Evolutionary conservation across 1,139 yeast species (phyloP).

Genomic region (Kodamaea anthophila): DNA sequence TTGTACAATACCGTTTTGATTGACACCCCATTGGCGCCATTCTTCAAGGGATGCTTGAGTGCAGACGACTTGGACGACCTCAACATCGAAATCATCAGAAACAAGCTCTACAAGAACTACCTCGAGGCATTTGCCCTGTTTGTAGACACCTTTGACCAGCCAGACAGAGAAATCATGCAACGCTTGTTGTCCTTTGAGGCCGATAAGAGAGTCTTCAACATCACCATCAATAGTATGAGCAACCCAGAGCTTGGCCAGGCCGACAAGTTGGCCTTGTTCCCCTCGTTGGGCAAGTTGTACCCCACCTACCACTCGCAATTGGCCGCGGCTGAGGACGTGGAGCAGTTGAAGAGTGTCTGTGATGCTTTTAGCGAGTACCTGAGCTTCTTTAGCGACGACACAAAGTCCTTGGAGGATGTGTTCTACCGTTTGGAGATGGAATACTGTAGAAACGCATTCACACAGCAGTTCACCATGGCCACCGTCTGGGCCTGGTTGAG

Average conservation of each 20-base stretch:
- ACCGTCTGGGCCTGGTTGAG: constrained; percentile 96
- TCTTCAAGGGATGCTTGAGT: constrained; percentile 85
- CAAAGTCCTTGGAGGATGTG: constrained; percentile 80
- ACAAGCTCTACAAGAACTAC: constrained; percentile 86
- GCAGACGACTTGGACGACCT: constrained; percentile 93
- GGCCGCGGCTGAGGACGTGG: constrained; percentile 77
- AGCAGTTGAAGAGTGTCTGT: constrained; percentile 69
- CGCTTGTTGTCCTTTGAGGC: constrained; percentile 83
- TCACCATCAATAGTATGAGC: constrained; percentile 81
- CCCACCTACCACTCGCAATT: constrained; percentile 69
- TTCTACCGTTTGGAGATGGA: constrained; percentile 91
- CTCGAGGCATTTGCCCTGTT: constrained; percentile 80
- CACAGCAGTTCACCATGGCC: constrained; percentile 90
- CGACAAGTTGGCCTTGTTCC: constrained; percentile 67
- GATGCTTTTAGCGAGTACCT: constrained; percentile 70
- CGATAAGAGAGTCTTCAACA: constrained; percentile 89
- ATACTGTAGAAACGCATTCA: constrained; percentile 84
- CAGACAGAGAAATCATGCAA: constrained; percentile 78
- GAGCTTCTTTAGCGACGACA: constrained; percentile 52
- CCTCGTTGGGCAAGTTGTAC: constrained; percentile 73
- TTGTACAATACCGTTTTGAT: constrained; percentile 90
- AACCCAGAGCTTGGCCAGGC: constrained; percentile 65
- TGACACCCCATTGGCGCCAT: constrained; percentile 96
- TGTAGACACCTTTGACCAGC: constrained; percentile 58
- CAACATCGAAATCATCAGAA: constrained; percentile 91